phyloP scores from a whole-genome alignment of 1,284 basidiomycete species.

The Neonothopanus nambi region DNA sequence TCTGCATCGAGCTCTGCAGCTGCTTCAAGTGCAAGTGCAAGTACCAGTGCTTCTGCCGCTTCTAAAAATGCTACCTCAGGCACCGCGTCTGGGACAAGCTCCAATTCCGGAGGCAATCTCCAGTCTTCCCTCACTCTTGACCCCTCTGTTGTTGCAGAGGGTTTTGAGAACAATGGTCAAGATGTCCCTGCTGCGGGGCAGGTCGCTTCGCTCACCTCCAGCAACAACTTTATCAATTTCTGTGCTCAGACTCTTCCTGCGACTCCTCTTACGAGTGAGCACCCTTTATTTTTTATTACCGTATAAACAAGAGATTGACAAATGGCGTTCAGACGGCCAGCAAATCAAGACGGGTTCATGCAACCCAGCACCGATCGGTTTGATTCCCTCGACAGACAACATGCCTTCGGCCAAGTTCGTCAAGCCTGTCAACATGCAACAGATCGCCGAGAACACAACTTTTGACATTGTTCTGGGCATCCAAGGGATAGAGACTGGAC shows the following conservation, averaged over 20 bases:
- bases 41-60: conserved; percentile 7
- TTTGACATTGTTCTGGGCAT: conserved; percentile 64
- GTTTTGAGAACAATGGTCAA: conserved; percentile 46
- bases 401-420: conserved; percentile 64
- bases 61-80: conserved; percentile 16
- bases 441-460: conserved; percentile 47
- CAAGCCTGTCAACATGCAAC: conserved; percentile 54
- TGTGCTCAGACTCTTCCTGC: conserved; percentile 22
- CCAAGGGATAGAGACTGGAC: conserved; percentile 56
- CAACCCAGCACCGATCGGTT: conserved; percentile 58
- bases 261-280: conserved; percentile 20
- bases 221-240: conserved; percentile 70
- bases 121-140: conserved; percentile 46
- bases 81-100: conserved; percentile 24
- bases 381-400: conserved; percentile 46
- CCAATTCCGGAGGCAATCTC: conserved; percentile 21
- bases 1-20: neutral
- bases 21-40: conserved; percentile 13
- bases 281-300: too few relatives aligned
- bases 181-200: conserved; percentile 36
- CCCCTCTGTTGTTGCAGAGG: conserved; percentile 39
- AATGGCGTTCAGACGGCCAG: conserved; percentile 24
- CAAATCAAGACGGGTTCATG: conserved; percentile 56
- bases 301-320: neutral
- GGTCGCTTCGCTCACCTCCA: conserved; percentile 54